These are phyloP conservation scores for Fusarium siculi DNA, from an alignment of 2,329 filamentous ascomycete genomes.

Conservation along the genomic window DNA sequence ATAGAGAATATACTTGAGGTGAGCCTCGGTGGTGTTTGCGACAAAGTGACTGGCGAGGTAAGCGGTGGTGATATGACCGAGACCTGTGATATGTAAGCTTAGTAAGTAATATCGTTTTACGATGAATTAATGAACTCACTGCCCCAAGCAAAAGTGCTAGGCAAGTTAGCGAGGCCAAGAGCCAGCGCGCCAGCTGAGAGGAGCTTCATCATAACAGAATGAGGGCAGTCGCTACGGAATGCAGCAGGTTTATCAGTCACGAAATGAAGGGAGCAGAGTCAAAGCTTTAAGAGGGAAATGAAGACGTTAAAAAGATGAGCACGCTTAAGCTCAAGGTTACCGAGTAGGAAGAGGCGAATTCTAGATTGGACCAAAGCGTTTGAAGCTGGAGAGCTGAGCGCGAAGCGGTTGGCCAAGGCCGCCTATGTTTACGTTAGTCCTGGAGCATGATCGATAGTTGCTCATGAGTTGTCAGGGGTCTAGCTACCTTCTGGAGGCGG, in stretches of 20 bases:
- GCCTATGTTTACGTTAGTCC: slow-evolving; percentile 7
- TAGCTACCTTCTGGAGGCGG: slow-evolving; percentile 5
- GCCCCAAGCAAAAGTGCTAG: slow-evolving; percentile 54
- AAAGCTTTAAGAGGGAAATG: not conserved
- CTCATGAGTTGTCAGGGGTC: slow-evolving; percentile 20
- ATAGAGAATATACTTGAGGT: slow-evolving; percentile 67
- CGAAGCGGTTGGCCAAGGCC: slow-evolving; percentile 30
- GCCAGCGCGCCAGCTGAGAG: slow-evolving; percentile 43
- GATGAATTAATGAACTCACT: slow-evolving; percentile 48
- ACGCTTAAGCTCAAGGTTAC: not conserved
- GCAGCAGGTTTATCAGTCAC: not conserved
- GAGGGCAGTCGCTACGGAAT: not conserved
- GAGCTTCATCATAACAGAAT: slow-evolving; percentile 47
- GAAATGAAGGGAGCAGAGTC: not conserved
- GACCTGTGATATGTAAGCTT: slow-evolving; percentile 52
- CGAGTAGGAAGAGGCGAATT: slow-evolving; percentile 13
- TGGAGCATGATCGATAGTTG: slow-evolving; percentile 36
- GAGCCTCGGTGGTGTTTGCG: slow-evolving; percentile 62
- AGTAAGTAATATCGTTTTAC: not conserved
- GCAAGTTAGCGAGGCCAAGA: slow-evolving; percentile 48
- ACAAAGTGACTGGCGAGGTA: slow-evolving; percentile 72
- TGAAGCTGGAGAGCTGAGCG: slow-evolving; percentile 24
- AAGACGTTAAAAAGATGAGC: slow-evolving; percentile 14
- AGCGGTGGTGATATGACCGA: slow-evolving; percentile 74
- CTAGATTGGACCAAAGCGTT: slow-evolving; percentile 18